Evolutionary conservation across 768 basidiomycete genomes (phyloP), one percentile per base, ranked within the genome.

Genomic region (Botryobasidium botryosum): DNA sequence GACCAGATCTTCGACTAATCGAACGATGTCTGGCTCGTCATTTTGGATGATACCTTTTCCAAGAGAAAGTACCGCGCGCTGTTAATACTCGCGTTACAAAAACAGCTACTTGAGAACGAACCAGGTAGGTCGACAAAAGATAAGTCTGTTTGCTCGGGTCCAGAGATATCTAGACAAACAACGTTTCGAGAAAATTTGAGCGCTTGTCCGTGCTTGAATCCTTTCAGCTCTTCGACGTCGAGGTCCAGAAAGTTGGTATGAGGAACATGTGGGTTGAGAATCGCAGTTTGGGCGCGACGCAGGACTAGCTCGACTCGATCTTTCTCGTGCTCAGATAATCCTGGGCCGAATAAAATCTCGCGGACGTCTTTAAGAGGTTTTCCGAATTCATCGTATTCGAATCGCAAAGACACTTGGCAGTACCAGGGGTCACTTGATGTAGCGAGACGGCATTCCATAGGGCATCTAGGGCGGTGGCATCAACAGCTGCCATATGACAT

Each of bases 201-300:
- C n/a, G 53, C 43, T 27, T 47, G 44, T 50, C 52, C 49, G 40
- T 46, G 27, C 52, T 50, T 52, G 20, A 38, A 57, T 51, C 7
- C 25, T 43, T 7, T 40, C 46, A 35, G 43, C 29, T 44, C 35
- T 1, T 31, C 26, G 7, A 38, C 27, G 12, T 49, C 31, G 3
- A 53, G 24, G 4, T 46, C 44, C 12, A 55, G 38, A 36, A 51
- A 57, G 6, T 38, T 29, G 7, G 12, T 26, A 6, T 25, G 24
- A 21, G 51, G 43, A 26, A 51, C 44, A 10, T 24, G 37, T 7
- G 54, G 54, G 35, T 56, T 54, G 17, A 79, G 60, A 20, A 76
- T 63, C 0, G 75, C 75, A 0, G 68, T 64, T 52, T 79, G 77
- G 0, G 77, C 76, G 3, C 76, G 64, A 23, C 74, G 67, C 10